phyloP scores from a whole-genome alignment of 495 filamentous ascomycete genomes.

The Aspergillus cristatus region DNA sequence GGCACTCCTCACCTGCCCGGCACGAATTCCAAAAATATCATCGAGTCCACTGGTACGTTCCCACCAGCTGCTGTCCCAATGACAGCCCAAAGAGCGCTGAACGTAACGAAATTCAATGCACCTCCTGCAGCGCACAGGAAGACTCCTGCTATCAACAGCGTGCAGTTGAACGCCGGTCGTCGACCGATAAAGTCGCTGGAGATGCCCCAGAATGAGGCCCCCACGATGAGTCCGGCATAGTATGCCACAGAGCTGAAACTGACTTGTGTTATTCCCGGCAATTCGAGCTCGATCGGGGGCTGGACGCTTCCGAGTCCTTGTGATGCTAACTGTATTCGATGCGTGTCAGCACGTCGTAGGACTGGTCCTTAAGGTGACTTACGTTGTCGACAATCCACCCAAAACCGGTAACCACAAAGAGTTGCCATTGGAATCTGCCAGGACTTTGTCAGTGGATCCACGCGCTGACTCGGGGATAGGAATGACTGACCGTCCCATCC shows the following conservation, averaged over 20 bases:
- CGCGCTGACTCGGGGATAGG: neutral
- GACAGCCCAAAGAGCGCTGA: conserved; percentile 25
- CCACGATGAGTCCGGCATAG: conserved; percentile 26
- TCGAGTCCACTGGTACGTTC: conserved; percentile 25
- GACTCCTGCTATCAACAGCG: conserved; percentile 18
- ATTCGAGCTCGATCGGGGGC: conserved; percentile 22
- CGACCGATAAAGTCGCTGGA: conserved; percentile 25
- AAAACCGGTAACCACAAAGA: conserved; percentile 25
- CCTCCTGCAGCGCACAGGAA: conserved; percentile 23
- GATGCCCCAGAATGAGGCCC: conserved; percentile 26
- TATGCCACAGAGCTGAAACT: conserved; percentile 30
- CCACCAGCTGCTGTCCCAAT: conserved; percentile 26
- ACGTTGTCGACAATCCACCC: conserved; percentile 30
- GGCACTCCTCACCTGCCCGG: conserved; percentile 12
- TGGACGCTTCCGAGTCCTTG: conserved; percentile 24
- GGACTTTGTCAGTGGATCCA: conserved; percentile 2
- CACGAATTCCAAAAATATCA: conserved; percentile 25
- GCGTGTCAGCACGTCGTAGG: too few relatives aligned
- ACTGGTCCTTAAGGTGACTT: conserved; percentile 1
- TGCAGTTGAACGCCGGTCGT: conserved; percentile 22
- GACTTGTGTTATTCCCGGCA: conserved; percentile 16
- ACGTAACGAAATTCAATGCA: conserved; percentile 21
- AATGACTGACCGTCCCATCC: conserved; percentile 21
- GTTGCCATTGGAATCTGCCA: conserved; percentile 24
- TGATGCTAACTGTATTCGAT: conserved; percentile 15